Conservation (phyloP, 1,284 basidiomycete genomes). For the Trichosporon sp. region DNA sequence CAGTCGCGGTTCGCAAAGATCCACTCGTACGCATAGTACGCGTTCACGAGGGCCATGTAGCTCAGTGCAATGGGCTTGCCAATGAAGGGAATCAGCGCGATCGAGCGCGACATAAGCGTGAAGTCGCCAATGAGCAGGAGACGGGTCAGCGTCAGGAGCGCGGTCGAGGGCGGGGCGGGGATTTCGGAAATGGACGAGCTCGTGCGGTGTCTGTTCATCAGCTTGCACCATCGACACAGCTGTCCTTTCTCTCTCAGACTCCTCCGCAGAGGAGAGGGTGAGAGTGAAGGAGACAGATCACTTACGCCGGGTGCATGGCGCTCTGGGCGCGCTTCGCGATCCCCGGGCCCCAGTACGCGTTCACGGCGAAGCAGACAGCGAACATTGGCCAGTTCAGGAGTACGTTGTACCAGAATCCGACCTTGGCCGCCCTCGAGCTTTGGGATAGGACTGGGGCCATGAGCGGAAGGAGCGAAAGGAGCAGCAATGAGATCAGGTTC, state of each 20-base stretch:
- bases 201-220: slow-evolving; percentile 46
- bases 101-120: slow-evolving; percentile 48
- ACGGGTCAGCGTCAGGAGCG: slow-evolving; percentile 44
- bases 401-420: slow-evolving; percentile 55
- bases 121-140: slow-evolving; percentile 54
- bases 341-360: slow-evolving; percentile 52
- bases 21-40: slow-evolving; percentile 57
- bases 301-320: slow-evolving; percentile 50
- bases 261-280: no score
- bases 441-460: slow-evolving; percentile 26
- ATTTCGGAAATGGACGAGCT: slow-evolving; percentile 33
- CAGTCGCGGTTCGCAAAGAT: slow-evolving; percentile 49
- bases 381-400: slow-evolving; percentile 55
- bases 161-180: slow-evolving; percentile 16
- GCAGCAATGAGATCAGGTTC: slow-evolving; percentile 53
- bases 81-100: slow-evolving; percentile 49
- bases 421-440: slow-evolving; percentile 33
- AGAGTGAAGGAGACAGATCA: background rate
- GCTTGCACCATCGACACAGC: background rate
- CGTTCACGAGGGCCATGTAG: slow-evolving; percentile 54
- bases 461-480: slow-evolving; percentile 51
- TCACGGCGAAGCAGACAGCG: slow-evolving; percentile 54
- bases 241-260: no score
- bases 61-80: slow-evolving; percentile 41
- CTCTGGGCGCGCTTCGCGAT: slow-evolving; percentile 52